Base-by-base conservation (phyloP, 129 eudicot species). In the Saposhnikovia divaricata region DNA sequence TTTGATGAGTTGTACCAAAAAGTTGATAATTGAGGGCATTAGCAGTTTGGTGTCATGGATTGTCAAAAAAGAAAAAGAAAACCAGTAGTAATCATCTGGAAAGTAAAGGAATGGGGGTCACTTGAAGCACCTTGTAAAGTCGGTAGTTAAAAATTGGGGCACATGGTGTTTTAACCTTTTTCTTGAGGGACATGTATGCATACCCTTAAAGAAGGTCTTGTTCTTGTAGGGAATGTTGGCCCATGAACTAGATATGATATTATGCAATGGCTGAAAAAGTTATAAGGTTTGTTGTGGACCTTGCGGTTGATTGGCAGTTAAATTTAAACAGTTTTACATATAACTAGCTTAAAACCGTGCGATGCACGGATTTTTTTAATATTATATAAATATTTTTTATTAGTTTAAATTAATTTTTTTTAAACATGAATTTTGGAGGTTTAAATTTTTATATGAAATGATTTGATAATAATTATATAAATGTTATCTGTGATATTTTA, bases 101-200 rank as follows among this genome's bases (percentile, higher is more conserved):
- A n/a, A 61, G 69, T 9, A 61, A 61, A 61, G 14, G 69, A 61
- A 61, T 61, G 25, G 68, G 69, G 69, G 69, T 61, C 69, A 61
- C 69, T 61, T 61, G 69, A 61, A 61, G 34, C 69, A 61, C 69
- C 69, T 9, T 61, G 69, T 61, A 61, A 61, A 61, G 69, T n/a
- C 13, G 69, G 69, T 61, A 61, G 69, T 61, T 61, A 61, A 61
- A 61, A 61, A n/a, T 61, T 61, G 69, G 69, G 69, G 69, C 69
- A 61, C 69, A 61, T 61, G 69, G 69, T 61, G 69, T 25, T 9
- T n/a, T 4, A 61, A 25, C 37, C 34, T 61, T 25, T 61, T 61
- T 25, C 34, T 61, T n/a, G 10, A 59, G 68, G 68, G 68, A 59
- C 68, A 59, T 59, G n/a, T n/a, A 59, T 59, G 0, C 31, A 59